Evolutionary conservation across 352 stramenopile genomes (phyloP).

Genomic region (Pythium angustatum): DNA sequence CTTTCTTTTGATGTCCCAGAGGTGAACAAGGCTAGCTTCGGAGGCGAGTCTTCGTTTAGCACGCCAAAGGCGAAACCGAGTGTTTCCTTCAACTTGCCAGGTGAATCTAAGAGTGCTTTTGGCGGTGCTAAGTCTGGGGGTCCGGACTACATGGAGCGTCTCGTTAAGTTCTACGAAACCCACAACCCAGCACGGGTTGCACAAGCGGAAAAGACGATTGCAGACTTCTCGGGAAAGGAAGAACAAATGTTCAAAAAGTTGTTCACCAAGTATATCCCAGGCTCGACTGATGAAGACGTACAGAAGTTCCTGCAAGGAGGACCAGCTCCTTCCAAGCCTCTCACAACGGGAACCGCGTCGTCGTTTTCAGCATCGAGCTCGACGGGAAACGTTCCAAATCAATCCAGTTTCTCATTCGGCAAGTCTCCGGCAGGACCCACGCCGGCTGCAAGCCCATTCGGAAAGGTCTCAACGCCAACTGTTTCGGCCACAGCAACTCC

Average conservation of each 20-base stretch:
- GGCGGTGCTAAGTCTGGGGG: not conserved
- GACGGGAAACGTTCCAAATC: not conserved
- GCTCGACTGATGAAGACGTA: slow-evolving; percentile 55
- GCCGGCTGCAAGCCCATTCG: slow-evolving; percentile 36
- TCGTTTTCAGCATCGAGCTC: slow-evolving; percentile 9
- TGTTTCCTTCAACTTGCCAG: slow-evolving; percentile 21
- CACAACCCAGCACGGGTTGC: slow-evolving; percentile 53
- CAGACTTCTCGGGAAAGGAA: slow-evolving; percentile 57
- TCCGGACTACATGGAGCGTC: slow-evolving; percentile 47
- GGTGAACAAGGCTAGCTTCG: not conserved
- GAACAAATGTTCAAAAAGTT: slow-evolving; percentile 59
- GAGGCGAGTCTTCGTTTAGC: slow-evolving; percentile 6
- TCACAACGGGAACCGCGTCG: slow-evolving; percentile 1
- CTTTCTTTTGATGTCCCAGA: slow-evolving; percentile 27
- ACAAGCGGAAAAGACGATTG: slow-evolving; percentile 53
- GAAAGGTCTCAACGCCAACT: slow-evolving; percentile 16
- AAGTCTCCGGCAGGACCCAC: slow-evolving; percentile 22
- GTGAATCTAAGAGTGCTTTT: slow-evolving; percentile 7
- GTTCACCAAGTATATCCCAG: slow-evolving; percentile 61
- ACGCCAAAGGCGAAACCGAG: slow-evolving; percentile 22
- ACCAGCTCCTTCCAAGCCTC: slow-evolving; percentile 45
- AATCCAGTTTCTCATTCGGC: slow-evolving; percentile 12
- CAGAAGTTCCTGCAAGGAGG: slow-evolving; percentile 64
- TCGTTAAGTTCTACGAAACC: slow-evolving; percentile 68
- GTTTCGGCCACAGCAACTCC: slow-evolving; percentile 1